These are phyloP conservation scores for Shiraia bambusicola DNA, from an alignment of 2,329 filamentous ascomycete genomes.

Conservation along the genomic window DNA sequence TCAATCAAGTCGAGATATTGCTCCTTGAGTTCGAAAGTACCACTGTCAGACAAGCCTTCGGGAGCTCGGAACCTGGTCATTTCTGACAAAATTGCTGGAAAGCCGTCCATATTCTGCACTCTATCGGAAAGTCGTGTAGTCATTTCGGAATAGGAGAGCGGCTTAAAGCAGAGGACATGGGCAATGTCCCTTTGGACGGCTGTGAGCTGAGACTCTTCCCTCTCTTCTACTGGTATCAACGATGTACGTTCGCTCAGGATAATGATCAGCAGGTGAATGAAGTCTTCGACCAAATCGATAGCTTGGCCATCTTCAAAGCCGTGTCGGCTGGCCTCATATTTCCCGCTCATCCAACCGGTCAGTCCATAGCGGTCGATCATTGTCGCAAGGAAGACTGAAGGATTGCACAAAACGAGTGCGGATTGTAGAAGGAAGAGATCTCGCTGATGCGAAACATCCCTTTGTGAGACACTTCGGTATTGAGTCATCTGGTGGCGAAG, in stretches of 20 bases:
- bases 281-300: constrained; percentile 91
- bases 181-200: constrained; percentile 86
- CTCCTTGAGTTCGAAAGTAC: constrained; percentile 88
- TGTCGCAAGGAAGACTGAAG: constrained; percentile 79
- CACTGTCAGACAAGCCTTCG: constrained; percentile 87
- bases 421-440: constrained; percentile 94
- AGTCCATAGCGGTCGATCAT: constrained; percentile 92
- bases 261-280: constrained; percentile 90
- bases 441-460: constrained; percentile 90
- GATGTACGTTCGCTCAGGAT: constrained; percentile 85
- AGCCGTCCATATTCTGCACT: constrained; percentile 84
- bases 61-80: constrained; percentile 89
- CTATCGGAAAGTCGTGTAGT: constrained; percentile 83
- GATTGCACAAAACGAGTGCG: constrained; percentile 81
- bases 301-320: constrained; percentile 85
- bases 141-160: constrained; percentile 91
- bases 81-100: constrained; percentile 78
- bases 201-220: constrained; percentile 64
- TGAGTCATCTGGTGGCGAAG: constrained; percentile 92
- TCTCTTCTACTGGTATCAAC: constrained; percentile 68
- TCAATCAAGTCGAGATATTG: constrained; percentile 87
- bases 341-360: constrained; percentile 80
- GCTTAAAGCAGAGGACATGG: constrained; percentile 94
- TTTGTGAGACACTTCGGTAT: constrained; percentile 83
- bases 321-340: constrained; percentile 65